These are phyloP conservation scores for Baorangia bicolor DNA, from an alignment of 768 basidiomycete genomes.

Conservation along the genomic window DNA sequence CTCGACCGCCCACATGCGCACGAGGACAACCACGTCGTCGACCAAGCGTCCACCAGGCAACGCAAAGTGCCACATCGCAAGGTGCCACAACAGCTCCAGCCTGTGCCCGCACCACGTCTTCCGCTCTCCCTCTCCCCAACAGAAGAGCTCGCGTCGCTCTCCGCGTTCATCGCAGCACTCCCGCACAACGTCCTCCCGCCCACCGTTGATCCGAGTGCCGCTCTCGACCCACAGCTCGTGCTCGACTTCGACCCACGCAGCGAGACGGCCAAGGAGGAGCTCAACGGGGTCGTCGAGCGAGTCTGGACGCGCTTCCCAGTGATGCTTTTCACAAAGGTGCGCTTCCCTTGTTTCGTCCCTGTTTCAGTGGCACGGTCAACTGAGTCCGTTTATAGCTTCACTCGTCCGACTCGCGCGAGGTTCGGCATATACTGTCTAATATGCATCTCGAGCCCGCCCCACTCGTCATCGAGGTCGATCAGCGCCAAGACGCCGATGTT, in stretches of 20 bases:
- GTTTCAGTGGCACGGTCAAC: conserved; percentile 3
- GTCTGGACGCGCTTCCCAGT: conserved; percentile 76
- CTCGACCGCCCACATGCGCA: conserved; percentile 2
- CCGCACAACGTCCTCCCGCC: conserved; percentile 74
- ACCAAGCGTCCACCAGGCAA: conserved; percentile 14
- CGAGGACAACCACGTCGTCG: conserved; percentile 27
- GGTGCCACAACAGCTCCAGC: conserved; percentile 4
- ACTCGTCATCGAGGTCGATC: conserved; percentile 68
- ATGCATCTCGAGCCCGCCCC: conserved; percentile 62
- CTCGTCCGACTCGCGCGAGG: conserved; percentile 64
- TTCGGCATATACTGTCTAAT: conserved; percentile 55
- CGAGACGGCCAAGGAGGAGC: conserved; percentile 57
- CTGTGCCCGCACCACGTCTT: conserved; percentile 26
- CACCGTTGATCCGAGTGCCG: conserved; percentile 56
- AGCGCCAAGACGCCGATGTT: conserved; percentile 67
- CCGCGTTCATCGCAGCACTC: conserved; percentile 70
- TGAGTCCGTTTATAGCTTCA: conserved; percentile 43
- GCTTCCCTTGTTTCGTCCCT: conserved; percentile 3
- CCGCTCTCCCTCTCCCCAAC: conserved; percentile 47
- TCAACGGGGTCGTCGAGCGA: conserved; percentile 56
- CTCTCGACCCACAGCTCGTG: conserved; percentile 79
- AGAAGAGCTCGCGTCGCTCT: conserved; percentile 74
- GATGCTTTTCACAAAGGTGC: conserved; percentile 71
- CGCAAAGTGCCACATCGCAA: conserved; percentile 20
- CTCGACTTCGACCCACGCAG: conserved; percentile 81